A percentile compares a stretch with the other conserved stretches of the same genome.
phyloP scores from a whole-genome alignment of 768 basidiomycete genomes.

The Hericium erinaceus region DNA sequence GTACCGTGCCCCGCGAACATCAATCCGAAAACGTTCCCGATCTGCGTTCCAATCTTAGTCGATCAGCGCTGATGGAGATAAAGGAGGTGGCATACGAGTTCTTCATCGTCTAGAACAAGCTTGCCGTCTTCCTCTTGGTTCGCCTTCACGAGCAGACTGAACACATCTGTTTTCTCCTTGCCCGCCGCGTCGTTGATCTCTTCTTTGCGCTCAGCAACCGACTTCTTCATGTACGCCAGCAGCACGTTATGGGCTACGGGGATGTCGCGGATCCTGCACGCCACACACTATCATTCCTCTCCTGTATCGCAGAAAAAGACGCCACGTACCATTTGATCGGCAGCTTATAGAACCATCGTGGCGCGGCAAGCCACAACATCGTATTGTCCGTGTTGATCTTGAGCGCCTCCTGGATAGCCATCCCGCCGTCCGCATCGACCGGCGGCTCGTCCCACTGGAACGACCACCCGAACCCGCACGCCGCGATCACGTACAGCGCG shows the following conservation, averaged over 20 bases:
- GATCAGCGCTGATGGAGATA: no score
- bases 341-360: slow-evolving; percentile 5
- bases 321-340: not conserved
- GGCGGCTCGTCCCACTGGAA: slow-evolving; percentile 6
- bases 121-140: slow-evolving; percentile 6
- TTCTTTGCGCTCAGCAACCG: slow-evolving; percentile 8
- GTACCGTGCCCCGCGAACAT: slow-evolving; percentile 15
- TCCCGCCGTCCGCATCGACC: slow-evolving; percentile 1
- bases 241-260: not conserved
- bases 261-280: not conserved
- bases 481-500: slow-evolving; percentile 12
- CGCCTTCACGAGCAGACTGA: slow-evolving; percentile 12
- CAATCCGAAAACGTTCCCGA: slow-evolving; percentile 13
- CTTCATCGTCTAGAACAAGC: slow-evolving; percentile 2
- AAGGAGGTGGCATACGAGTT: slow-evolving; percentile 6
- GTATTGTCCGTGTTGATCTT: not conserved
- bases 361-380: not conserved
- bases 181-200: not conserved
- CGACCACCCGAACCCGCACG: slow-evolving; percentile 14
- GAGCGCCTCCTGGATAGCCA: slow-evolving; percentile 5
- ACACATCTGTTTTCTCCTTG: slow-evolving; percentile 5
- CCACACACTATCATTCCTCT: not conserved
- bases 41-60: not conserved
- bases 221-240: slow-evolving; percentile 4
- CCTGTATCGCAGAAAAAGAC: not conserved